Base-by-base conservation (phyloP, 2,329 filamentous ascomycete genomes). In the Sporothrix schenckii region DNA sequence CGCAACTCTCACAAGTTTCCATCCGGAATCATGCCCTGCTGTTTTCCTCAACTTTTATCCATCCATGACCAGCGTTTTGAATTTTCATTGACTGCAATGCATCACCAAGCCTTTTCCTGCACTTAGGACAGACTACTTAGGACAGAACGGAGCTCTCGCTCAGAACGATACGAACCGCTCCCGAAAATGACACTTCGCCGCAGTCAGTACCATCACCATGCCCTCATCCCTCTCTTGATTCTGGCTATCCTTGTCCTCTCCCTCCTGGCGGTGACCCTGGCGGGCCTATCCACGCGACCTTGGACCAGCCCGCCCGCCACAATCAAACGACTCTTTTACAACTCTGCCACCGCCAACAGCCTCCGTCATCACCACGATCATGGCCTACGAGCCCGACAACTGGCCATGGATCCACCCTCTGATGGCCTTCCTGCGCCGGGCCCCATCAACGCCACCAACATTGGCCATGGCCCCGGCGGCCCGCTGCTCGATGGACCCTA, bases 401-500 rank as follows among this genome's bases (percentile, higher is more conserved):
- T 21, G 13, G 19, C 47, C n/a, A 41, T 30, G 21, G 44, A 49
- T 11, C 34, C 56, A 10, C 41, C 56, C 19, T 63, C 70, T 4
- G 10, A 16, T 11, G 66, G 61, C 44, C 47, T 71, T 24, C 70
- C 70, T 7, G 66, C 68, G 11, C 69, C 71, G 0, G 72, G 72
- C 3, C 54, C 68, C 14, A 11, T 72, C 5, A 21, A 41, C 11
- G 11, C 21, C 11, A 21, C 44, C 13, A 27, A 47, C 21, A 21
- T 70, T 10, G 61, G 70, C 19, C 58, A 47, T 3, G 72, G 70
- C 3, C 69, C 72, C 0, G 73, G 73, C 14, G 73, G 73, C 2
- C 72, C 73, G 2, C 72, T 71, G 69, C 4, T 39, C 4, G 61
- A 73, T 16, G 73, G 72, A 0, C 58, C 58, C 3, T 74, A 74